Percentiles rank a stretch among this genome's conserved stretches.
These are phyloP conservation scores for Hamiltosporidium tvaerminnensis DNA, from an alignment of 371 early-diverging fungal genomes.

Conservation along the genomic window DNA sequence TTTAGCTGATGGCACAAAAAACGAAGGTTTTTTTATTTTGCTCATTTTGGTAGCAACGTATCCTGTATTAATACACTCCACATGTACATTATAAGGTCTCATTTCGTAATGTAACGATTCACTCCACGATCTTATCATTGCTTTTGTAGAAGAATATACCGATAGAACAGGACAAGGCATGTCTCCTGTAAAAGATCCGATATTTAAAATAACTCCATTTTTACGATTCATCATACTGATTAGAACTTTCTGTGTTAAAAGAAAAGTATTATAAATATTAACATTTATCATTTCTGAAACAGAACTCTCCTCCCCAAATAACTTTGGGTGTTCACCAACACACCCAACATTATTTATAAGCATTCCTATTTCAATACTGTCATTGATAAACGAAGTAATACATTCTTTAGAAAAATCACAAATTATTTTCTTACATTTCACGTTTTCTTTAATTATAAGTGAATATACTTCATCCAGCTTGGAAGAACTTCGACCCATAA, in stretches of 20 bases:
- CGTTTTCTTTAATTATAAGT: conserved; percentile 56
- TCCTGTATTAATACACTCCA: conserved; percentile 72
- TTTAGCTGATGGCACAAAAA: conserved; percentile 64
- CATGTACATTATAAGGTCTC: conserved; percentile 59
- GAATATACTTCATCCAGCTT: conserved; percentile 65
- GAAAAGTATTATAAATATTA: conserved; percentile 3
- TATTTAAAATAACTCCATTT: conserved; percentile 69
- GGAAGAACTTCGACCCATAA: conserved; percentile 66
- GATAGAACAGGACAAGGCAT: conserved; percentile 69
- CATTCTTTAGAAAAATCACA: conserved; percentile 61
- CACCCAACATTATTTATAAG: conserved; percentile 41
- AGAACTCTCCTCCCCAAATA: conserved; percentile 54
- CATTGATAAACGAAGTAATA: conserved; percentile 12
- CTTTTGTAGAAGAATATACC: conserved; percentile 76
- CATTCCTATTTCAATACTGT: conserved; percentile 20
- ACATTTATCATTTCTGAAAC: conserved; percentile 55
- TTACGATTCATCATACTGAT: conserved; percentile 52
- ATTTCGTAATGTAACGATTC: conserved; percentile 70
- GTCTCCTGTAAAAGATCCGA: conserved; percentile 73
- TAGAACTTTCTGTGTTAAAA: conserved; percentile 14
- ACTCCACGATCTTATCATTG: conserved; percentile 72
- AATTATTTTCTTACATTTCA: conserved; percentile 60
- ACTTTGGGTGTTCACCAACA: conserved; percentile 56
- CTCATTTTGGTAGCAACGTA: conserved; percentile 75
- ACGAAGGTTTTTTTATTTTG: conserved; percentile 63